Evolutionary conservation across 441 rosid genomes (phyloP).

Genomic region (Croton laevigatus): DNA sequence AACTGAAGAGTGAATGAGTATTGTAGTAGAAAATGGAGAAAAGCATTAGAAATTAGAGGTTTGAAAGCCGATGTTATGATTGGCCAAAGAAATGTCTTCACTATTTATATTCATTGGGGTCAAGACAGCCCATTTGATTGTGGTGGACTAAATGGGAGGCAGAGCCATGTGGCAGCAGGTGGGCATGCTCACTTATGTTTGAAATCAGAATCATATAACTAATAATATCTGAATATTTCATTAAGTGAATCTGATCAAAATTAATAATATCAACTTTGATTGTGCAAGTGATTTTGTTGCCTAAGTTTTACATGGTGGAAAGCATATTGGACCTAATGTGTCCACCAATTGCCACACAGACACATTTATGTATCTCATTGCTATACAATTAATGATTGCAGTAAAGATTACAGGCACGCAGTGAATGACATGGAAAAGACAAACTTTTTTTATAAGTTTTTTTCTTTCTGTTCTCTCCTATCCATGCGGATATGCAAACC

Average conservation of each 20-base stretch:
- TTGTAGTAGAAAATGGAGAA: neutral
- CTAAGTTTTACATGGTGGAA: neutral
- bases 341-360: neutral
- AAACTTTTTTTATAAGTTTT: too few relatives aligned
- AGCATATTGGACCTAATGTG: neutral
- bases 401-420: too few relatives aligned
- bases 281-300: neutral
- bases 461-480: too few relatives aligned
- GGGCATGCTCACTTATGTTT: too few relatives aligned
- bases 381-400: too few relatives aligned
- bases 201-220: neutral
- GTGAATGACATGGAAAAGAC: neutral
- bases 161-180: too few relatives aligned
- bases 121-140: neutral
- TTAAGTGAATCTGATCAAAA: neutral
- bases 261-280: neutral
- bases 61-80: constrained; percentile 1
- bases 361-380: neutral
- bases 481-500: too few relatives aligned
- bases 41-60: neutral
- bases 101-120: neutral
- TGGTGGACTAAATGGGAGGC: too few relatives aligned
- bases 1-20: neutral
- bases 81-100: neutral
- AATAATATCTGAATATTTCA: neutral